Percentiles rank a stretch among this genome's conserved stretches.
These are phyloP conservation scores for Yarrowia sp. DNA, from an alignment of 805 yeast genomes.

Conservation along the genomic window DNA sequence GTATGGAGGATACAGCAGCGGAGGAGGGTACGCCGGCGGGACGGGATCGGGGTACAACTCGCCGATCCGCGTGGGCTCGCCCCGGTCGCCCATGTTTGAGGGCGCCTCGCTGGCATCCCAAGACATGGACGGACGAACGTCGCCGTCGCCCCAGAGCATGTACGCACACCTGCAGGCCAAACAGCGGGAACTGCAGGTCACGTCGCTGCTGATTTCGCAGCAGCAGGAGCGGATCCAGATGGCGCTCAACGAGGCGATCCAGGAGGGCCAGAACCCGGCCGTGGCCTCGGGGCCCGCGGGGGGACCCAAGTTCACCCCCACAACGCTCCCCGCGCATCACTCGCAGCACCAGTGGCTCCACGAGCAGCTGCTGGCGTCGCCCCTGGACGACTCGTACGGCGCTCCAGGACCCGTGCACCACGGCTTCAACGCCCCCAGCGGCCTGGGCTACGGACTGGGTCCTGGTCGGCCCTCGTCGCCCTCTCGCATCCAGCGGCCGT, in stretches of 20 bases:
- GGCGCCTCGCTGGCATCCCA: conserved; percentile 12
- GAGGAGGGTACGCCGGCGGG: not conserved
- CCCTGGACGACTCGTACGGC: conserved; percentile 11
- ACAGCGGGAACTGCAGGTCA: conserved; percentile 49
- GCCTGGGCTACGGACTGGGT: conserved; percentile 12
- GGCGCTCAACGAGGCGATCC: conserved; percentile 38
- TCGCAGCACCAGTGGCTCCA: conserved; percentile 43
- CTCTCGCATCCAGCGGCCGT: conserved; percentile 31
- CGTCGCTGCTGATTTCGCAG: conserved; percentile 48
- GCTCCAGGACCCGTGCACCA: not conserved
- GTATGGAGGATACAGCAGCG: conserved; percentile 31
- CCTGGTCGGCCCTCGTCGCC: conserved; percentile 11
- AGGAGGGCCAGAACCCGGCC: conserved; percentile 22
- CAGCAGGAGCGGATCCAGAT: conserved; percentile 50
- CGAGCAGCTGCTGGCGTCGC: conserved; percentile 40
- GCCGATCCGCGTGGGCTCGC: conserved; percentile 37
- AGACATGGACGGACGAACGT: conserved; percentile 13
- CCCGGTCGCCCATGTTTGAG: conserved; percentile 26
- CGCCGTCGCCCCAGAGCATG: conserved; percentile 42
- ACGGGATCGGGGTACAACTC: conserved; percentile 24
- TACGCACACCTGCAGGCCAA: conserved; percentile 50
- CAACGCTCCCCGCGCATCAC: conserved; percentile 36
- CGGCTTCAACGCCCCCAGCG: conserved; percentile 16
- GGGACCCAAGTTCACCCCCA: conserved; percentile 19
- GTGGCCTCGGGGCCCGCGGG: conserved; percentile 11